Evolutionary conservation across 805 yeast species (phyloP).

Genomic region (Barnettozyma californica): DNA sequence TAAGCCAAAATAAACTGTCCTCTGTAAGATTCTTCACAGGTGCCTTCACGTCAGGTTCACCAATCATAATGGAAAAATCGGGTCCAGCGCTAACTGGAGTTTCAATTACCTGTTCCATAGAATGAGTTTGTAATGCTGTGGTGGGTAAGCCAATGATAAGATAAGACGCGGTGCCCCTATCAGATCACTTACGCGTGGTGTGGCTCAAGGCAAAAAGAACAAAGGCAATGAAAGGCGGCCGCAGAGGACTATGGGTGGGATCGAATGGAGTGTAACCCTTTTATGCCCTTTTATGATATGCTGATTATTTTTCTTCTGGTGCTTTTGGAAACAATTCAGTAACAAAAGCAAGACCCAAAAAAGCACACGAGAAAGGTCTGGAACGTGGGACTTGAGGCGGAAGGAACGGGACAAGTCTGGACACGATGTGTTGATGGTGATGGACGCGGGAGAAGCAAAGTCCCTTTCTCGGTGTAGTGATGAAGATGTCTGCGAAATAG

Average conservation of each 20-base stretch:
- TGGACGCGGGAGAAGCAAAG: not conserved
- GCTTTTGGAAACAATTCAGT: not conserved
- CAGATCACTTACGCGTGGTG: not conserved
- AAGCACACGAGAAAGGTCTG: not conserved
- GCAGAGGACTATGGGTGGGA: not conserved
- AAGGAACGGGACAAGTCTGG: not conserved
- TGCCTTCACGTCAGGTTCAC: not conserved
- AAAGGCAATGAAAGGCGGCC: not conserved
- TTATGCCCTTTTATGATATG: not conserved
- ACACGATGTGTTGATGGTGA: not conserved
- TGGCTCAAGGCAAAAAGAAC: not conserved
- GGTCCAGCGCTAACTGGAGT: not conserved
- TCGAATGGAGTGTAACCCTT: not conserved
- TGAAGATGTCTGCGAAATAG: not conserved
- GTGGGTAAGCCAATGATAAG: not conserved
- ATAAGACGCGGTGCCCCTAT: not conserved
- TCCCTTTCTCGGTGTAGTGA: not conserved
- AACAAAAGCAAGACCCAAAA: not conserved
- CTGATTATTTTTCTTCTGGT: not conserved
- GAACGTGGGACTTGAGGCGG: not conserved
- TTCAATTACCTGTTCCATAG: not conserved
- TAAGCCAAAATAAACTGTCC: slow-evolving; percentile 8
- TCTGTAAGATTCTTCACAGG: slow-evolving; percentile 4
- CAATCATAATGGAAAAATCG: not conserved
- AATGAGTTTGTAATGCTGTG: not conserved